phyloP scores from a whole-genome alignment of 495 filamentous ascomycete genomes.

The Penicillium cataractarum region DNA sequence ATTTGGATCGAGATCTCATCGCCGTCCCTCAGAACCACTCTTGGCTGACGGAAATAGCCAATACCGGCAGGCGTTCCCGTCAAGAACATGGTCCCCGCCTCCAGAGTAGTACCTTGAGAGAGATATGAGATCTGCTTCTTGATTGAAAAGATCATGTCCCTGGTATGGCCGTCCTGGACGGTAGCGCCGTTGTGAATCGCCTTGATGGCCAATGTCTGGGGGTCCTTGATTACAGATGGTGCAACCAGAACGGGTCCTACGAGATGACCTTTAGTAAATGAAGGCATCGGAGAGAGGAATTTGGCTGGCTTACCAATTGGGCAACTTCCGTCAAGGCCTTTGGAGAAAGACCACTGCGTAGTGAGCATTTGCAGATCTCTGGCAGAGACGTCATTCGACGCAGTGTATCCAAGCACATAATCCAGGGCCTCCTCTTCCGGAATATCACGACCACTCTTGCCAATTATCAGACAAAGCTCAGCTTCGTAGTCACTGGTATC shows the following conservation, averaged over 20 bases:
- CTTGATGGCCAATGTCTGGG: slow-evolving; percentile 14
- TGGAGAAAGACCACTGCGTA: slow-evolving; percentile 48
- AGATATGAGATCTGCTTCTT: slow-evolving; percentile 37
- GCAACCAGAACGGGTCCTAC: slow-evolving; percentile 45
- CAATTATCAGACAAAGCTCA: slow-evolving; percentile 46
- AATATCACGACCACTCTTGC: slow-evolving; percentile 44
- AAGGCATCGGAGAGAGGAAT: background rate
- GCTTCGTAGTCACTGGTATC: slow-evolving; percentile 54
- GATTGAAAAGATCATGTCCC: slow-evolving; percentile 41
- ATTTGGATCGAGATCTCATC: slow-evolving; percentile 58
- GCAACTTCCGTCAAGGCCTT: slow-evolving; percentile 44
- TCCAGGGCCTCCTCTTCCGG: slow-evolving; percentile 42
- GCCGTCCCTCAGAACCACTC: slow-evolving; percentile 52
- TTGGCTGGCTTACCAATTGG: slow-evolving; percentile 30
- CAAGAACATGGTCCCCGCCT: slow-evolving; percentile 41
- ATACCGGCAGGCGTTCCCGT: slow-evolving; percentile 49
- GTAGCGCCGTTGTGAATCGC: slow-evolving; percentile 16
- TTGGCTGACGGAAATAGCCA: slow-evolving; percentile 46
- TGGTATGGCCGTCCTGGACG: slow-evolving; percentile 23
- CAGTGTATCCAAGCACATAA: slow-evolving; percentile 48
- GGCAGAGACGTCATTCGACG: slow-evolving; percentile 46
- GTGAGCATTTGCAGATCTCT: slow-evolving; percentile 37
- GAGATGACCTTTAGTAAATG: background rate
- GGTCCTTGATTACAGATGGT: slow-evolving; percentile 34
- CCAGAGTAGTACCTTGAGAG: slow-evolving; percentile 47